phyloP scores from a whole-genome alignment of 2,329 filamentous ascomycete species.

The Didymella sp. region DNA sequence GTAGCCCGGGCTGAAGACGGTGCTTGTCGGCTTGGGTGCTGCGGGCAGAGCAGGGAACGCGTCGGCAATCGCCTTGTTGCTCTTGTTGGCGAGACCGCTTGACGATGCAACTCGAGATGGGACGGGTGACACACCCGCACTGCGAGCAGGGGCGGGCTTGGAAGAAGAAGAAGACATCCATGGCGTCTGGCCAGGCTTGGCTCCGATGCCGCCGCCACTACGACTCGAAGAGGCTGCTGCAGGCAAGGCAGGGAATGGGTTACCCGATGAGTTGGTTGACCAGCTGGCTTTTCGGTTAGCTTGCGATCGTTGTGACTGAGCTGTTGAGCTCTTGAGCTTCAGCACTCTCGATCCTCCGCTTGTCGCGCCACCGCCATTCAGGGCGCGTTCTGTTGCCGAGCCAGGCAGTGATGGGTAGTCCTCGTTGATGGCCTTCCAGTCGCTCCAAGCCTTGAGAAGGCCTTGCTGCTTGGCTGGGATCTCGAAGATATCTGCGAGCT shows the following conservation, averaged over 20 bases:
- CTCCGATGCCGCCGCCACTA: slow-evolving; percentile 37
- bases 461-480: slow-evolving; percentile 75
- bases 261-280: slow-evolving; percentile 54
- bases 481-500: slow-evolving; percentile 92
- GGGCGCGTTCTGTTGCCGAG: slow-evolving; percentile 55
- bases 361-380: slow-evolving; percentile 54
- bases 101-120: slow-evolving; percentile 44
- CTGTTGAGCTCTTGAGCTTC: slow-evolving; percentile 72
- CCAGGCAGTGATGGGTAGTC: slow-evolving; percentile 90
- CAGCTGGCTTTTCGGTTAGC: slow-evolving; percentile 65
- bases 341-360: slow-evolving; percentile 67
- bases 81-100: slow-evolving; percentile 36
- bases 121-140: slow-evolving; percentile 44
- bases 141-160: slow-evolving; percentile 25
- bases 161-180: slow-evolving; percentile 47
- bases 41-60: slow-evolving; percentile 84
- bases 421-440: slow-evolving; percentile 95
- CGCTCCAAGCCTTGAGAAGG: slow-evolving; percentile 85
- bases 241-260: slow-evolving; percentile 44
- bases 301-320: slow-evolving; percentile 68
- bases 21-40: slow-evolving; percentile 71
- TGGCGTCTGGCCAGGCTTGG: slow-evolving; percentile 46
- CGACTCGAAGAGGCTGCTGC: slow-evolving; percentile 29
- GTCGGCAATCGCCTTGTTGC: slow-evolving; percentile 52
- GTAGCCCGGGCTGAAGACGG: slow-evolving; percentile 60